A percentile compares a stretch with the other conserved stretches of the same genome.
These are phyloP conservation scores for Pythium rhizo-oryzae DNA, from an alignment of 352 stramenopile species.

Conservation along the genomic window DNA sequence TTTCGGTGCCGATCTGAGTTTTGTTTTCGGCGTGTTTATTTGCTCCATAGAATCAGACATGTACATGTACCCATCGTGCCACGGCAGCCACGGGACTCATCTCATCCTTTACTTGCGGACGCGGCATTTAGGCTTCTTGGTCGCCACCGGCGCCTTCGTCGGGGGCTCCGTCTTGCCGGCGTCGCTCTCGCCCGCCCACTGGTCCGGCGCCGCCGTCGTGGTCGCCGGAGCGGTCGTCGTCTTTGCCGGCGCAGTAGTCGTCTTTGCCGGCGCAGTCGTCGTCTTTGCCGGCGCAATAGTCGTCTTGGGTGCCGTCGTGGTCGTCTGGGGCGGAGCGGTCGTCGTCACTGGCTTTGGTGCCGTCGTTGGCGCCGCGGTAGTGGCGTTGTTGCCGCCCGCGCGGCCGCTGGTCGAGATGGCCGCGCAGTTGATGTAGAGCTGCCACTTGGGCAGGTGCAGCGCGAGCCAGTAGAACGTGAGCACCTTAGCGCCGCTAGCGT, in stretches of 20 bases:
- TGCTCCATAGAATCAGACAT: too few relatives aligned
- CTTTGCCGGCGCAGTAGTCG: neutral
- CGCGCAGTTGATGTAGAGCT: slow-evolving; percentile 51
- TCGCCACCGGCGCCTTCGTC: neutral
- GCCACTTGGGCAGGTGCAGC: slow-evolving; percentile 40
- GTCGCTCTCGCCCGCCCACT: neutral
- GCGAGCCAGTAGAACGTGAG: slow-evolving; percentile 51
- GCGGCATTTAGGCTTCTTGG: neutral
- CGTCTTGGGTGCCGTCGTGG: too few relatives aligned
- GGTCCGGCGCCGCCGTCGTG: neutral
- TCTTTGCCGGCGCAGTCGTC: neutral
- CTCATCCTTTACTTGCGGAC: neutral
- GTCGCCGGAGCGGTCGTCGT: neutral
- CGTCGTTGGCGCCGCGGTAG: neutral
- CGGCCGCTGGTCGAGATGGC: slow-evolving; percentile 19
- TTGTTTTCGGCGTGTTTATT: too few relatives aligned
- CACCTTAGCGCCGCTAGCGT: slow-evolving; percentile 23
- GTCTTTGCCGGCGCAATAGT: neutral
- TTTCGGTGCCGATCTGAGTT: too few relatives aligned
- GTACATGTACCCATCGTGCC: too few relatives aligned
- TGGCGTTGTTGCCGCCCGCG: neutral
- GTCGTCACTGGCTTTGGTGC: neutral
- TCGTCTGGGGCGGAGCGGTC: neutral
- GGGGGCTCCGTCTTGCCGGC: too few relatives aligned
- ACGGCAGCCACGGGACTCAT: too few relatives aligned